Evolutionary conservation across 352 stramenopile genomes (phyloP).

Genomic region (Phytopythium delawarense): DNA sequence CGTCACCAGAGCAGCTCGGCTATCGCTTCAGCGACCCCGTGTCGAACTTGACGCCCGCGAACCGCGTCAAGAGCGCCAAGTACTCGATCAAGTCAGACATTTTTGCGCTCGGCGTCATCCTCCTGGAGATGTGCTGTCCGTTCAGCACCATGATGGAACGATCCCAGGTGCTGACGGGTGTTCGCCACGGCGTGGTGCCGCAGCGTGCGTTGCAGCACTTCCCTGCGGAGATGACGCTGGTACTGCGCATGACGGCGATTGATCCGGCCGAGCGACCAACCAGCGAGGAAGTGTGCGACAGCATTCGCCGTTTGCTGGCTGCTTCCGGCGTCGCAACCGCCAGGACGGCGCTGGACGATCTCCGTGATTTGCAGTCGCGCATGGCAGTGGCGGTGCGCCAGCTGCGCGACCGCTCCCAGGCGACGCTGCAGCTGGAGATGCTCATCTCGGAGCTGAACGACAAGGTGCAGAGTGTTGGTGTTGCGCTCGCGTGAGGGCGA

Average conservation of each 20-base stretch:
- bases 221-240: conserved; percentile 65
- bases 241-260: conserved; percentile 73
- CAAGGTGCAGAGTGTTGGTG: conserved; percentile 60
- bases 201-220: conserved; percentile 57
- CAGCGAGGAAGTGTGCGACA: conserved; percentile 55
- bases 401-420: conserved; percentile 56
- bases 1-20: conserved; percentile 82
- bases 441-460: conserved; percentile 65
- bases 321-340: conserved; percentile 29
- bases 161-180: conserved; percentile 73
- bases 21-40: conserved; percentile 45
- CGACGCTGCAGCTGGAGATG: conserved; percentile 50
- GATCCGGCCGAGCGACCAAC: conserved; percentile 59
- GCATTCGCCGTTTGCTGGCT: conserved; percentile 43
- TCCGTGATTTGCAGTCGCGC: conserved; percentile 48
- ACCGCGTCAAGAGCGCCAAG: conserved; percentile 62
- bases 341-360: conserved; percentile 52
- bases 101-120: conserved; percentile 77
- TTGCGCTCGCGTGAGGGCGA: conserved; percentile 39
- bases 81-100: conserved; percentile 86
- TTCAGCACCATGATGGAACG: conserved; percentile 87
- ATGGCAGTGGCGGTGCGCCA: conserved; percentile 49
- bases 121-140: conserved; percentile 79
- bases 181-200: conserved; percentile 76
- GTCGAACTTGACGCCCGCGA: conserved; percentile 31